phyloP scores from a whole-genome alignment of 306 rosid genomes.

The Pyrus communis region DNA sequence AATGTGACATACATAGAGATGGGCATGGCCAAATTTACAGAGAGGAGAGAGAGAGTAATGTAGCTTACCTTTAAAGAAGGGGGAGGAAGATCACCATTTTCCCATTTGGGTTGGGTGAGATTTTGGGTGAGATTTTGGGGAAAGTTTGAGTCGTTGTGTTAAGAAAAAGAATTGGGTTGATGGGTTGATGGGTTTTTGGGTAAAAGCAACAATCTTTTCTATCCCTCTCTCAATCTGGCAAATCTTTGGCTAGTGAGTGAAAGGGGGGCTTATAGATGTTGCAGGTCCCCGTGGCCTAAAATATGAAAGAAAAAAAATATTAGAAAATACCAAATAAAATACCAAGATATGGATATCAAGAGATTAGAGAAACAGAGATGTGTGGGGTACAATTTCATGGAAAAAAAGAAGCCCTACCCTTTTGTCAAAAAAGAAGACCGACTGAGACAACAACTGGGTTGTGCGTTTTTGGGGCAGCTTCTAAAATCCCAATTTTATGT shows the following conservation, averaged over 20 bases:
- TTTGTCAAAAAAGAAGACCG: background rate
- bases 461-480: background rate
- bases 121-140: background rate
- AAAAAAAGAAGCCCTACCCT: background rate
- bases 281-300: slow-evolving; percentile 50
- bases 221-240: slow-evolving; percentile 20
- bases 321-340: background rate
- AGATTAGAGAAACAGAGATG: background rate
- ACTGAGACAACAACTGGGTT: slow-evolving; percentile 8
- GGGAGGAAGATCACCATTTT: slow-evolving; percentile 17
- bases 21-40: slow-evolving; percentile 29
- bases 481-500: background rate
- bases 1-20: slow-evolving; percentile 49
- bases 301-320: slow-evolving; percentile 10
- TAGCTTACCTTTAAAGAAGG: slow-evolving; percentile 19
- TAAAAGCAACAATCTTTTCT: background rate
- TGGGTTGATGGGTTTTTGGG: background rate
- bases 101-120: slow-evolving; percentile 1
- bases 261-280: background rate
- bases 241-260: slow-evolving; percentile 14
- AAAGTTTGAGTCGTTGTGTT: background rate
- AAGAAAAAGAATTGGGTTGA: background rate
- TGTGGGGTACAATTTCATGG: slow-evolving; percentile 7
- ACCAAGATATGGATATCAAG: too few relatives aligned
- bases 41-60: slow-evolving; percentile 15